Percentiles rank a stretch among this genome's conserved stretches.
Evolutionary conservation across 1,284 basidiomycete species (phyloP).

Genomic region (Trichosporon faecale): DNA sequence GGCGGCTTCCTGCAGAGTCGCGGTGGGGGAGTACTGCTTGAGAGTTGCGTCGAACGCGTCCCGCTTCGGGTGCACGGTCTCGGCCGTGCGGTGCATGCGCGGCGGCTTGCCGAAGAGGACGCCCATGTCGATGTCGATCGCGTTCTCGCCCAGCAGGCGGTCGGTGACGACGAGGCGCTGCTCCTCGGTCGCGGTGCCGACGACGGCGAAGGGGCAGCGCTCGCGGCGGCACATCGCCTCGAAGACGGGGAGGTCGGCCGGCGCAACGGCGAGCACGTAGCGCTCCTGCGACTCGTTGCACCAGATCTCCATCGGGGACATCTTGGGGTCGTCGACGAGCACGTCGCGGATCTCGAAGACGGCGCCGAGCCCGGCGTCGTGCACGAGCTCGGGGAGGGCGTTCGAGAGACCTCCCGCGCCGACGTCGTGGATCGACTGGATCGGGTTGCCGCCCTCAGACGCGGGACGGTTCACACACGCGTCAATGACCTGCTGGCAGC

Average conservation of each 20-base stretch:
- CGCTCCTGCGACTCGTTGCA: constrained; percentile 99
- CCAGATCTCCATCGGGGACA: constrained; percentile 99
- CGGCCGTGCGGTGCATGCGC: constrained; percentile 76
- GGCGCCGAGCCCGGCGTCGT: constrained; percentile 87
- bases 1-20: constrained; percentile 60
- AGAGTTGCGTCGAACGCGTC: constrained; percentile 71
- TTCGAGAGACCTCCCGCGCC: constrained; percentile 96
- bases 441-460: constrained; percentile 61
- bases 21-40: constrained; percentile 59
- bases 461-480: constrained; percentile 69
- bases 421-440: constrained; percentile 96
- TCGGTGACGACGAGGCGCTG: constrained; percentile 87
- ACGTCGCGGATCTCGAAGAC: constrained; percentile 94
- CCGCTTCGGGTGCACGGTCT: constrained; percentile 58
- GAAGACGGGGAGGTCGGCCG: constrained; percentile 61
- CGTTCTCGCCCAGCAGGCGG: constrained; percentile 70
- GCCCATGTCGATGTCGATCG: constrained; percentile 89
- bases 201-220: constrained; percentile 81
- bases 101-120: constrained; percentile 96
- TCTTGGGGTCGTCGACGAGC: constrained; percentile 81
- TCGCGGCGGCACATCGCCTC: constrained; percentile 78
- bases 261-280: constrained; percentile 85
- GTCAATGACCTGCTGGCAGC: constrained; percentile 97
- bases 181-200: constrained; percentile 78
- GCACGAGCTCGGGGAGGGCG: constrained; percentile 93